Evolutionary conservation across 441 rosid species (phyloP), one percentile per base, ranked within the genome.

Genomic region (Francoa sonchifolia): DNA sequence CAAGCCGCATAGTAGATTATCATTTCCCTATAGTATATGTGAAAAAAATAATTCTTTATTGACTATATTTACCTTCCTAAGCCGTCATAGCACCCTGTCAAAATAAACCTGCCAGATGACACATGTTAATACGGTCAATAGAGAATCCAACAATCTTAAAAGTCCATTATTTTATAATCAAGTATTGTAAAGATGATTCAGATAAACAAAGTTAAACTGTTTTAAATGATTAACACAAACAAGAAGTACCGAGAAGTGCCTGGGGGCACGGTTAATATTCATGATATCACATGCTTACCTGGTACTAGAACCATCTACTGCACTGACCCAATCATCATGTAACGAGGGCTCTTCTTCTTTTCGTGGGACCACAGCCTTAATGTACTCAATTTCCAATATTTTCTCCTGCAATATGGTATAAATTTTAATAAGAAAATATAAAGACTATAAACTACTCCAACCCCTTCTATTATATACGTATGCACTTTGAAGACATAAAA

Each of bases 241-340:
- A n/a, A n/a, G n/a, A n/a, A n/a, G n/a, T n/a, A n/a, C n/a, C n/a
- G n/a, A n/a, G n/a, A n/a, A n/a, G n/a, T n/a, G n/a, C n/a, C n/a
- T n/a, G n/a, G n/a, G n/a, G n/a, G n/a, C n/a, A n/a, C n/a, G n/a
- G n/a, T n/a, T n/a, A n/a, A n/a, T n/a, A n/a, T n/a, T n/a, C 6
- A 27, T 6, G 22, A 31, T 20, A 10, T 12, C 16, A 33, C 17
- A 50, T 16, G 19, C 66, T 32, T 62, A 90, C 99, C 76, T 57
- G 39, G 83, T 51, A 62, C 64, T 67, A 42, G 88, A 80, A 47
- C 90, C 96, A 54, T 78, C 77, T 19, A 83, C 88, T 2, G 96
- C 88, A 63, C 95, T 92, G 48, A 92, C 97, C 99, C 96, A 87
- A 42, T 92, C 99, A 64, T 92, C 95, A 73, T 92, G 97, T 20